Conservation (phyloP, 1,284 basidiomycete species). For the Ustilago shanxiensis region DNA sequence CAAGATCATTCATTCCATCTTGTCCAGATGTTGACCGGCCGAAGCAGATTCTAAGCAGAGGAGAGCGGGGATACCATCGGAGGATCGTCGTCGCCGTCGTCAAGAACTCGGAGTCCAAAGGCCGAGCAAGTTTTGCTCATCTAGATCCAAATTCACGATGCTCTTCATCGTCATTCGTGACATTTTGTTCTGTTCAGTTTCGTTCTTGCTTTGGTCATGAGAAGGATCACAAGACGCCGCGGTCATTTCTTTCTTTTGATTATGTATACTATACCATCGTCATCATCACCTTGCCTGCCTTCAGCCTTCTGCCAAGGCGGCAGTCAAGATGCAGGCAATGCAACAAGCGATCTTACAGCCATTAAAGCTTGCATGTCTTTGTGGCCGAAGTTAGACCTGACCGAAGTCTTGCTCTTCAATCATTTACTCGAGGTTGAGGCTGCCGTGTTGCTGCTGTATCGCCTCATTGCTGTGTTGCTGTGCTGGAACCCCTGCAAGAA, state of each 20-base stretch:
- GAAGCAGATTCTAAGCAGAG: background rate
- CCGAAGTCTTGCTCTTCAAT: background rate
- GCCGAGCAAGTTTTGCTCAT: background rate
- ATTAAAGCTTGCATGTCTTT: background rate
- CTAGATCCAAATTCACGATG: background rate
- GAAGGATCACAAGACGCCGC: background rate
- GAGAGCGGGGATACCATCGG: background rate
- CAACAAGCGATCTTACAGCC: background rate
- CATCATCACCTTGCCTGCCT: background rate
- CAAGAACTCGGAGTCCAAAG: background rate
- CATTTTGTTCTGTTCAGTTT: background rate
- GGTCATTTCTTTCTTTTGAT: background rate
- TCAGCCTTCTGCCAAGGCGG: background rate
- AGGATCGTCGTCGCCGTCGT: background rate
- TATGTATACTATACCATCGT: background rate
- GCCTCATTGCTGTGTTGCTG: background rate
- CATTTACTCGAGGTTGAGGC: background rate
- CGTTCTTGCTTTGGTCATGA: background rate
- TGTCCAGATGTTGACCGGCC: background rate
- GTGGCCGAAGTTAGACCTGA: slow-evolving; percentile 4
- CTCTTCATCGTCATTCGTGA: background rate
- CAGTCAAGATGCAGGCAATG: background rate
- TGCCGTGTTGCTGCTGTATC: background rate
- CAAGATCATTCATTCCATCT: background rate
- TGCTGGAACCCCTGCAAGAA: background rate